A percentile compares a stretch with the other conserved stretches of the same genome.
Evolutionary conservation across 345 rosid species (phyloP).

Genomic region (Clausena lansium): DNA sequence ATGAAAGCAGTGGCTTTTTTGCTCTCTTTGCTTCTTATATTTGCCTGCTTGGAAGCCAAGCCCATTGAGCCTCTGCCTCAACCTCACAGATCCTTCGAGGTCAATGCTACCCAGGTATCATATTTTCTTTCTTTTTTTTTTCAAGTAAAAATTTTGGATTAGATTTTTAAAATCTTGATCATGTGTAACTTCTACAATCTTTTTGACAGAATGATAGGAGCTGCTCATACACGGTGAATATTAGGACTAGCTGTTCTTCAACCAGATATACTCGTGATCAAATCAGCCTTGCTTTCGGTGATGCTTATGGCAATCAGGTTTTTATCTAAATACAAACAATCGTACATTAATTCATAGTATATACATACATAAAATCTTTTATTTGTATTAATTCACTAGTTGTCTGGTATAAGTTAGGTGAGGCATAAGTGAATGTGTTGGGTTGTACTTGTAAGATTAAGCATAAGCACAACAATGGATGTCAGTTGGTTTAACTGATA

Average conservation of each 20-base stretch:
- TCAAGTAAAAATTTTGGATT: neutral
- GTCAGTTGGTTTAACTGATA: neutral
- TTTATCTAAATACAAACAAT: neutral
- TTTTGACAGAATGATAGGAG: slow-evolving; percentile 32
- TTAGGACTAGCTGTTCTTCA: slow-evolving; percentile 68
- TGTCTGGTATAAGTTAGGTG: neutral
- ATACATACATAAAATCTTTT: neutral
- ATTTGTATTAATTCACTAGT: neutral
- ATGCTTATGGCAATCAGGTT: slow-evolving; percentile 77
- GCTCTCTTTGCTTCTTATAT: slow-evolving; percentile 12
- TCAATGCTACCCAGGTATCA: slow-evolving; percentile 40
- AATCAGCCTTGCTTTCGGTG: slow-evolving; percentile 69
- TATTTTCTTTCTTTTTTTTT: neutral
- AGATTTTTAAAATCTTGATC: neutral
- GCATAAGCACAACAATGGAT: neutral
- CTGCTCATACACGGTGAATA: slow-evolving; percentile 57
- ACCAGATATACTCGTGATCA: slow-evolving; percentile 60
- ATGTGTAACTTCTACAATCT: neutral
- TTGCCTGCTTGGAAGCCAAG: slow-evolving; percentile 20
- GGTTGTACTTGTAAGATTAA: neutral
- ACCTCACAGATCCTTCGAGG: slow-evolving; percentile 32
- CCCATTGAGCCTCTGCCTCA: slow-evolving; percentile 32
- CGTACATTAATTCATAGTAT: neutral
- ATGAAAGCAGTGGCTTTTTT: neutral
- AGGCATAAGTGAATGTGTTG: neutral